These are phyloP conservation scores for Lactuca sativa DNA, from an alignment of 129 eudicot genomes.

Conservation along the genomic window DNA sequence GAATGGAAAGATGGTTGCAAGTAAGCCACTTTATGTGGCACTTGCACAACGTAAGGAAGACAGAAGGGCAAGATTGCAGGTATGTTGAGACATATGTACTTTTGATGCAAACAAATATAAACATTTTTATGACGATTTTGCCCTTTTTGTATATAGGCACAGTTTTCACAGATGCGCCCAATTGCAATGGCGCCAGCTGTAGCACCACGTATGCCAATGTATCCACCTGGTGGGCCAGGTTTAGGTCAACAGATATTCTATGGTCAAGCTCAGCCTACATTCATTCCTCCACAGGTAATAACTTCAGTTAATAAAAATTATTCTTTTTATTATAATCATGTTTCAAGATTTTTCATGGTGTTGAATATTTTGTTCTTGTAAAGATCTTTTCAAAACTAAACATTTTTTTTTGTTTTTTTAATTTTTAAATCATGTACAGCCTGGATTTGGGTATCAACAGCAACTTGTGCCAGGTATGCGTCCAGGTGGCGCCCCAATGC, in stretches of 20 bases:
- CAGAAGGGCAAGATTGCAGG: conserved; percentile 85
- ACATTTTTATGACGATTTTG: conserved; percentile 7
- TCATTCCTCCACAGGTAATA: conserved; percentile 79
- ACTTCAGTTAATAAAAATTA: too few species aligned
- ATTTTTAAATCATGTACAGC: conserved; percentile 48
- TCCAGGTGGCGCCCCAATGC: conserved; percentile 72
- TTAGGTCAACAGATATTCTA: conserved; percentile 78
- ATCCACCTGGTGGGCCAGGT: conserved; percentile 90
- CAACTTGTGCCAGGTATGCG: conserved; percentile 89
- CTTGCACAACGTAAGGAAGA: conserved; percentile 83
- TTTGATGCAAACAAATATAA: neutral
- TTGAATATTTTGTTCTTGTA: neutral
- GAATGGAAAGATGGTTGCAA: conserved; percentile 79
- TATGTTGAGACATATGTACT: conserved; percentile 23
- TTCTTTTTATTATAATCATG: too few species aligned
- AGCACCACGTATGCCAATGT: conserved; percentile 87
- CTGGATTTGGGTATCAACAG: conserved; percentile 92
- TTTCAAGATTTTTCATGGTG: too few species aligned
- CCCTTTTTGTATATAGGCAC: conserved; percentile 56
- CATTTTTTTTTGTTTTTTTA: neutral
- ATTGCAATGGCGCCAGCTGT: conserved; percentile 64
- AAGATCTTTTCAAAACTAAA: neutral
- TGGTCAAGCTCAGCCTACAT: conserved; percentile 81
- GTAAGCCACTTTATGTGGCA: conserved; percentile 83
- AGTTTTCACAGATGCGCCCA: conserved; percentile 82